Evolutionary conservation across 257 asterid genomes (phyloP), one percentile per base, ranked within the genome.

Genomic region (Handroanthus guayacan): DNA sequence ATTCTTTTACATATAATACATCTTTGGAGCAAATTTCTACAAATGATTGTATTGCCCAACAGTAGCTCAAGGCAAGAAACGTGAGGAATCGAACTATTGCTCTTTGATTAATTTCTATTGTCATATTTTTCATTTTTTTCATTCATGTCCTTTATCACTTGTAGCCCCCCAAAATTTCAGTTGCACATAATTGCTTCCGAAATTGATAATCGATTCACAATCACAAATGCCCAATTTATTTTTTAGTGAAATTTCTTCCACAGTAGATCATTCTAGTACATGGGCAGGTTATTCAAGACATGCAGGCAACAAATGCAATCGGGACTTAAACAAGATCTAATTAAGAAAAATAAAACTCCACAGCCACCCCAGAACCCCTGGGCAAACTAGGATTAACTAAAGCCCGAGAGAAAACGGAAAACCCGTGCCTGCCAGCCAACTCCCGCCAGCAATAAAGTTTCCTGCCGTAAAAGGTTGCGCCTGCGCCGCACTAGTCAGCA

Each of bases 381-480:
- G n/a, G n/a, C n/a, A 5, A 12, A 17, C 36, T 17, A 16, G 36
- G 38, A 36, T 1, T n/a, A 50, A 52, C 76, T 65, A 87, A 76
- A 88, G 87, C 6, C 90, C 92, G 11, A 81, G 78, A 9, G 84
- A 62, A 74, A 72, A 82, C 10, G 92, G 90, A 69, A 88, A 88
- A 1, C 89, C 89, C 0, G 92, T 88, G 1, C 77, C 87, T 61
- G 81, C 16, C 78, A 88, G 72, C 93, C 93, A 88, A 47, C 71
- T 82, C 48, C 75, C 84, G 1, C 89, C 92, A 62, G 69, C 78
- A 5, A 88, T 77, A 41, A 88, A 88, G 1, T 17, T 71, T 36
- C 85, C 89, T 2, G 84, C 85, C 44, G 90, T 84, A 20, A 88
- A 88, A 1, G 83, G 80, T 71, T 74, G 84, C 38, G 86, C 90